Base-by-base conservation (phyloP, 352 stramenopile genomes). In the Phytophthora hybrid region DNA sequence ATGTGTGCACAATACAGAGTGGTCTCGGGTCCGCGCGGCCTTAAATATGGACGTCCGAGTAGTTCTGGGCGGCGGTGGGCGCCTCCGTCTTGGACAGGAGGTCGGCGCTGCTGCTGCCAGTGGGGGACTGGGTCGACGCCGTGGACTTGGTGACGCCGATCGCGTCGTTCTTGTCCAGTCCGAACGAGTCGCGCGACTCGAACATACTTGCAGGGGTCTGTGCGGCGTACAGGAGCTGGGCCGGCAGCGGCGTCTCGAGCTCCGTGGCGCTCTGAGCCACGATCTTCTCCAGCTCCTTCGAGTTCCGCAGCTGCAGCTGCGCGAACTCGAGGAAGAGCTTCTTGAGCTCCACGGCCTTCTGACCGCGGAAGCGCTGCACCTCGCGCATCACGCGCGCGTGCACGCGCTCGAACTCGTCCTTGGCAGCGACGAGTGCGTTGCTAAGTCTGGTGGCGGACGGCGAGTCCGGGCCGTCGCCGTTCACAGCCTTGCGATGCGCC, bases 381-480 rank as follows among this genome's bases (percentile, higher is more conserved):
- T 96, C 89, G 37, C 67, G 79, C 67, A 93, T 89, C n/a, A 96
- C 89, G 55, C 89, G 89, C 49, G 77, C 63, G 59, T 96, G 89
- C 44, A 96, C 82, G 10, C 77, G 74, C 62, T 96, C 87, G 55
- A 92, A 96, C 37, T 94, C 89, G 26, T 85, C 79, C 62, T 93
- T 93, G 46, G 84, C 87, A 3, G 83, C 79, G n/a, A 87, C 68
- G 26, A 93, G 67, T 5, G 91, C 83, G 19, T 89, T 81, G 51
- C 78, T 83, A 18, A 81, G 77, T 3, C 63, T 54, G 21, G 71
- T 66, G 47, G 66, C 79, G 11, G 71, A 74, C 18, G 66, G 64
- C 7, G 72, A 83, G 63, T 85, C 71, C 13, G 69, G 65, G 31
- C 73, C 77, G 47, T 73, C 61, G 31, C 73, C 66, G 31, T 75